Evolutionary conservation across 2,329 filamentous ascomycete species (phyloP).

Genomic region (Trichoderma lentiforme): DNA sequence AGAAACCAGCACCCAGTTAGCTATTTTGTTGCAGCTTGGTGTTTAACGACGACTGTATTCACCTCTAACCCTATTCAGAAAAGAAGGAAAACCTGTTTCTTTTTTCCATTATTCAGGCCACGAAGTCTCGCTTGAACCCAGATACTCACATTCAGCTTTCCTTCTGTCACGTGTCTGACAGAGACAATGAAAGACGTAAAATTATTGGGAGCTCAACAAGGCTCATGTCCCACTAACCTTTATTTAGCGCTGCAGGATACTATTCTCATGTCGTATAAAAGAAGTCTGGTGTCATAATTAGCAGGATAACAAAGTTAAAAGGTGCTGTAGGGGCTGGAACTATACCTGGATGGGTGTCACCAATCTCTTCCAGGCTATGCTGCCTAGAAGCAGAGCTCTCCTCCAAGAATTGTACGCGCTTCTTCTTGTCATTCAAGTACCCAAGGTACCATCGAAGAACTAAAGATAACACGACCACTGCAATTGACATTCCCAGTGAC

Average conservation of each 20-base stretch:
- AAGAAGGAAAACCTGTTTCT: too few species aligned
- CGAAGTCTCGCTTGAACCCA: too few species aligned
- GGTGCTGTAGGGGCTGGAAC: too few species aligned
- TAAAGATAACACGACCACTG: background rate
- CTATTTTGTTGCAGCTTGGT: too few species aligned
- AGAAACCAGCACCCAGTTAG: too few species aligned
- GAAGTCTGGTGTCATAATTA: background rate
- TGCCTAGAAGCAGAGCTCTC: background rate
- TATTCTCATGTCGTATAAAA: background rate
- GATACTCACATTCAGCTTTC: too few species aligned
- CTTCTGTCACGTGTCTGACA: rapidly evolving
- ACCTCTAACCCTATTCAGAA: too few species aligned
- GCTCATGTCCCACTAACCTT: rapidly evolving
- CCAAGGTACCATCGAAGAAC: background rate
- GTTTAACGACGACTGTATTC: rapidly evolving
- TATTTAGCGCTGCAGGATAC: rapidly evolving
- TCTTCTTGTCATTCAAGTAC: background rate
- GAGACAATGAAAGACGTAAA: background rate
- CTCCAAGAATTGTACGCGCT: background rate
- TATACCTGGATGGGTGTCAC: background rate
- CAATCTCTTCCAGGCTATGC: background rate
- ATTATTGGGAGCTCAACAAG: background rate
- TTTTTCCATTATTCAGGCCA: too few species aligned
- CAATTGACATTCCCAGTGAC: background rate
- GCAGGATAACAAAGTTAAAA: background rate